Evolutionary conservation across 1,139 yeast species (phyloP), one percentile per base, ranked within the genome.

Genomic region (Scheffersomyces cryptocercus): DNA sequence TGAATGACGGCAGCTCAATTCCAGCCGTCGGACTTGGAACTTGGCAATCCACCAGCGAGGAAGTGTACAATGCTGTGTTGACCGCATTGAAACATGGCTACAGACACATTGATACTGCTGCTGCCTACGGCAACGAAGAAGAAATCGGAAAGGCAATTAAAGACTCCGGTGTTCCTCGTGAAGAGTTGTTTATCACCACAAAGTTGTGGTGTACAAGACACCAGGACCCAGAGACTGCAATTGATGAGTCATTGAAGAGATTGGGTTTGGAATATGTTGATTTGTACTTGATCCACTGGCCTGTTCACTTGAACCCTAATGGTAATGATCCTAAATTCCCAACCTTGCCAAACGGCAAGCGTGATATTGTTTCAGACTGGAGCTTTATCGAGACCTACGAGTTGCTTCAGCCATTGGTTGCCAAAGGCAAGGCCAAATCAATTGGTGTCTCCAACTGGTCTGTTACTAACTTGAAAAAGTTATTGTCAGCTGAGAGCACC

Each of bases 211-310:
- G 82, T 44, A 68, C 83, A 28, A 82, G 77, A 56, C 88, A 84
- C 55, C 71, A 74, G 51, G 69, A 80, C 42, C 83, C 84, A 28
- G 82, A 65, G 39, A 69, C 62, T 36, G 86, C 84, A 10, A 66
- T 88, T 42, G 77, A 82, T 40, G 66, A 63, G 42, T 82, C 91
- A 2, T 73, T 89, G 54, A 59, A 75, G 52, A 80, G 81, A 56
- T 70, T 88, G 51, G 84, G 84, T 2, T 67, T 87, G 51, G 93
- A 85, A 38, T 89, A 88, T 55, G 82, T 89, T 46, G 96, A 89
- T 61, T 70, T 89, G 52, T 84, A 83, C 60, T 73, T 89, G 58
- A 77, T 87, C 57, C 96, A 89, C 65, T 88, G 95, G 95, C 96
- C 96, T 3, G 74, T 80, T 41, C 20, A 14, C 24, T 31, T 31